These are phyloP conservation scores for Claviceps sp. DNA, from an alignment of 2,329 filamentous ascomycete genomes.

Conservation along the genomic window DNA sequence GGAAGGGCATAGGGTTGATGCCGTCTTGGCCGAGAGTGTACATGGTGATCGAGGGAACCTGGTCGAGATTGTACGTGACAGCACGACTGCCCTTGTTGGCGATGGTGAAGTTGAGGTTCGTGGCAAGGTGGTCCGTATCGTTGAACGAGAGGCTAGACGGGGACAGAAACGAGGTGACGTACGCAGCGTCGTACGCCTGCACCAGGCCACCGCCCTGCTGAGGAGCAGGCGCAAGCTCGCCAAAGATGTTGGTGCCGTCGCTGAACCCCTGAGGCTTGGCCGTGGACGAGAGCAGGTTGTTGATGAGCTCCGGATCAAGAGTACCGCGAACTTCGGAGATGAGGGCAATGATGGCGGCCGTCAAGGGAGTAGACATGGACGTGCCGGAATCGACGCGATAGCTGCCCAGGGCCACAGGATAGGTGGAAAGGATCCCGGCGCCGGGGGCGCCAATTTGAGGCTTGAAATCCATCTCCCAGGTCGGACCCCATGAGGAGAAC, in stretches of 20 bases:
- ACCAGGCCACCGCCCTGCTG: conserved; percentile 49
- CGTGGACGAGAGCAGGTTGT: conserved; percentile 34
- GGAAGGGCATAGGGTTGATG: conserved; percentile 28
- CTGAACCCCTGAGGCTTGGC: conserved; percentile 36
- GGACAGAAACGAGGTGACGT: conserved; percentile 36
- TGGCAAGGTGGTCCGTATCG: conserved; percentile 42
- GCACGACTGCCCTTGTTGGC: conserved; percentile 35
- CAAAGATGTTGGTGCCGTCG: conserved; percentile 20
- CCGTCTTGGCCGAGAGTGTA: conserved; percentile 30
- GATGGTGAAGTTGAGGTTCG: conserved; percentile 37
- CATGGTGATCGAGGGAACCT: conserved; percentile 35
- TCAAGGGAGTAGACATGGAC: conserved; percentile 44
- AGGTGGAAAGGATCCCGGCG: conserved; percentile 44
- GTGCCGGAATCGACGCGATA: conserved; percentile 43
- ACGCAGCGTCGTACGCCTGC: conserved; percentile 44
- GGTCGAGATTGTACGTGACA: conserved; percentile 36
- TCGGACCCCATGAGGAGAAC: conserved; percentile 47
- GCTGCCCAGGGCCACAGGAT: conserved; percentile 27
- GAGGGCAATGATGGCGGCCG: conserved; percentile 40
- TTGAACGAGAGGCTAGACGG: conserved; percentile 47
- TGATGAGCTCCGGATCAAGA: conserved; percentile 33
- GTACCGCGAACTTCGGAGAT: conserved; percentile 35
- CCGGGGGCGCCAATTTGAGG: conserved; percentile 42
- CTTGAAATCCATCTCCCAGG: conserved; percentile 41
- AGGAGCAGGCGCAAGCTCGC: conserved; percentile 37